These are phyloP conservation scores for Candida saitoana DNA, from an alignment of 805 yeast species.

Conservation along the genomic window DNA sequence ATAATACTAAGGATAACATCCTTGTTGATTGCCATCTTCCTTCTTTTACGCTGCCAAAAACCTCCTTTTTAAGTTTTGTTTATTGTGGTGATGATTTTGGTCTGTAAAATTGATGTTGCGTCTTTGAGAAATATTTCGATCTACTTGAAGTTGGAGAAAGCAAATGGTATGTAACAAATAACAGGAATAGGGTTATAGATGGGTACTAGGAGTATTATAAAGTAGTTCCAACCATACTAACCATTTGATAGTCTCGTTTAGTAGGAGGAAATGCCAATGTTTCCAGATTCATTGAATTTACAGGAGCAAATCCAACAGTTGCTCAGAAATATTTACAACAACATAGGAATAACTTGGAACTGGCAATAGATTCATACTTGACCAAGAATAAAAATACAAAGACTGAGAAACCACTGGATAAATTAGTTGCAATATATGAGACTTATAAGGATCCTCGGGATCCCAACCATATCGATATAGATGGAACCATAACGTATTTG, in stretches of 20 bases:
- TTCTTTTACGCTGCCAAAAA: neutral
- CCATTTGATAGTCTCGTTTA: neutral
- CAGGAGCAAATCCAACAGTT: constrained; percentile 30
- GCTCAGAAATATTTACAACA: constrained; percentile 36
- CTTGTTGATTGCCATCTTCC: constrained; percentile 1
- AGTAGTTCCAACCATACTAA: neutral
- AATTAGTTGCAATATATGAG: constrained; percentile 30
- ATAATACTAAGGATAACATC: constrained; percentile 12
- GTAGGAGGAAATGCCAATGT: neutral
- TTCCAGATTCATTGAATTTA: constrained; percentile 33
- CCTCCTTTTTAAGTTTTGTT: too few species aligned
- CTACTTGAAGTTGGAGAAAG: neutral
- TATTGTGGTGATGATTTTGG: neutral
- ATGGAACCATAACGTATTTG: constrained; percentile 70
- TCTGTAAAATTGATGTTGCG: neutral
- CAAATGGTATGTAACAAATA: neutral
- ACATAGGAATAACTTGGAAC: constrained; percentile 25
- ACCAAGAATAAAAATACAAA: neutral
- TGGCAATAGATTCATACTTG: constrained; percentile 29
- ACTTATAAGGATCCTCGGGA: constrained; percentile 26
- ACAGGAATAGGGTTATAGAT: neutral
- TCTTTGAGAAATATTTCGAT: neutral
- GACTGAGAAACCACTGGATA: constrained; percentile 10
- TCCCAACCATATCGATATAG: constrained; percentile 55
- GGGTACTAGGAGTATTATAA: neutral